Evolutionary conservation across 1,139 yeast genomes (phyloP), one percentile per base, ranked within the genome.

Genomic region (Hansenula sp.): DNA sequence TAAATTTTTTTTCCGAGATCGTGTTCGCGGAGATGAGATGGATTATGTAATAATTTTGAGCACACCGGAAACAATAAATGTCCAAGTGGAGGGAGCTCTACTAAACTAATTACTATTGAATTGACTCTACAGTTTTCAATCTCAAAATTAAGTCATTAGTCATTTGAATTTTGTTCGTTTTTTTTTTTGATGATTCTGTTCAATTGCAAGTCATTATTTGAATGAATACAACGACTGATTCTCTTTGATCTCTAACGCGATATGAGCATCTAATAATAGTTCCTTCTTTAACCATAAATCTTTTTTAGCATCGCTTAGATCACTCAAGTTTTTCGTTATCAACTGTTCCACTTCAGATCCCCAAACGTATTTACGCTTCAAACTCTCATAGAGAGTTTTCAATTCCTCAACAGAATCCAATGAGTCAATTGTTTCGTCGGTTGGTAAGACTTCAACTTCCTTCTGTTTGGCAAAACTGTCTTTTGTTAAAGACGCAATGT

Each of bases 271-370:
- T 36, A 85, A 55, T 21, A 84, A 59, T 28, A 70, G 53, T 57
- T 86, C 91, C 52, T 80, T 84, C 24, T 72, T 70, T 5, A 72
- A 52, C 84, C 87, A 80, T 36, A 73, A 62, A 40, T 65, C 63
- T 41, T 79, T 60, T 47, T 73, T 72, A 39, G 70, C 66, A 27
- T 60, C 53, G 12, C 70, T 63, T 8, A 71, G 57, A 5, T 55
- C 52, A 2, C 64, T 59, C 32, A 81, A 66, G 46, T 77, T 73
- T 5, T 54, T 54, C 13, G 70, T 68, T 33, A 84, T 69, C 15
- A 75, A 53, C 40, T 67, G 61, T 45, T 77, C 72, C 19, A 81
- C 68, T 45, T 72, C 74, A n/a, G 65, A 50, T 3, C 81, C 72
- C 61, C 88, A 81, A 2, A 58, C 47, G 35, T 66, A 60, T 44